Percentiles rank a stretch among this genome's conserved stretches.
Conservation (phyloP, 345 rosid species). For the Microthlaspi erraticum region DNA sequence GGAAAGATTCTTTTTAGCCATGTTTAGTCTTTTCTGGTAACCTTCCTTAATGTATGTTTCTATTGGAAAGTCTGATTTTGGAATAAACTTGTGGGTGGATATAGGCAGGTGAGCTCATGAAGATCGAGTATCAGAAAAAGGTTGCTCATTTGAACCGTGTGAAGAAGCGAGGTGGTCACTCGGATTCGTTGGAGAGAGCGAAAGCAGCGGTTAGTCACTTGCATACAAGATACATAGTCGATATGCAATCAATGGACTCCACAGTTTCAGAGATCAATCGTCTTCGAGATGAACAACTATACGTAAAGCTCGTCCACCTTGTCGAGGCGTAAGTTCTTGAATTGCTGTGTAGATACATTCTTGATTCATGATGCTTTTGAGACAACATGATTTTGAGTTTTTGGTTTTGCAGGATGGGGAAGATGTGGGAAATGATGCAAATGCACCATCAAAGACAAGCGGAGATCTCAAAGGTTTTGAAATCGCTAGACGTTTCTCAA, state of each 20-base stretch:
- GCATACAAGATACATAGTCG: slow-evolving; percentile 96
- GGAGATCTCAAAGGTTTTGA: slow-evolving; percentile 48
- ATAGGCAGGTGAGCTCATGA: slow-evolving; percentile 93
- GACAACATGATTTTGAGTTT: background rate
- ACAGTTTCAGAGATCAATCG: slow-evolving; percentile 93
- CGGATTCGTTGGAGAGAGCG: slow-evolving; percentile 84
- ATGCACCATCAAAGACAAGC: slow-evolving; percentile 66
- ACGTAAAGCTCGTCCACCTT: slow-evolving; percentile 80
- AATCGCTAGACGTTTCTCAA: slow-evolving; percentile 53
- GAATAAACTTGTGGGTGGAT: slow-evolving; percentile 44
- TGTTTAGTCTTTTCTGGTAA: slow-evolving; percentile 16
- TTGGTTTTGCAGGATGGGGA: slow-evolving; percentile 71
- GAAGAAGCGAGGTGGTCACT: slow-evolving; percentile 69
- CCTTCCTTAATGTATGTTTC: background rate
- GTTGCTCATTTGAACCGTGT: slow-evolving; percentile 69
- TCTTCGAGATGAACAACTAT: slow-evolving; percentile 84
- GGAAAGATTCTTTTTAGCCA: slow-evolving; percentile 4
- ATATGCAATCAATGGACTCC: slow-evolving; percentile 99
- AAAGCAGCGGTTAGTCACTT: slow-evolving; percentile 91
- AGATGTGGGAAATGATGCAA: slow-evolving; percentile 87
- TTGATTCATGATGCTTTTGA: background rate
- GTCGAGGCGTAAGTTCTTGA: slow-evolving; percentile 75
- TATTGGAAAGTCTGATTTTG: slow-evolving; percentile 35
- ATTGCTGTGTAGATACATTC: background rate
- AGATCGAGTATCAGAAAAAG: slow-evolving; percentile 86